Evolutionary conservation across 2,329 filamentous ascomycete species (phyloP).

Genomic region (Pseudogymnoascus destructans): DNA sequence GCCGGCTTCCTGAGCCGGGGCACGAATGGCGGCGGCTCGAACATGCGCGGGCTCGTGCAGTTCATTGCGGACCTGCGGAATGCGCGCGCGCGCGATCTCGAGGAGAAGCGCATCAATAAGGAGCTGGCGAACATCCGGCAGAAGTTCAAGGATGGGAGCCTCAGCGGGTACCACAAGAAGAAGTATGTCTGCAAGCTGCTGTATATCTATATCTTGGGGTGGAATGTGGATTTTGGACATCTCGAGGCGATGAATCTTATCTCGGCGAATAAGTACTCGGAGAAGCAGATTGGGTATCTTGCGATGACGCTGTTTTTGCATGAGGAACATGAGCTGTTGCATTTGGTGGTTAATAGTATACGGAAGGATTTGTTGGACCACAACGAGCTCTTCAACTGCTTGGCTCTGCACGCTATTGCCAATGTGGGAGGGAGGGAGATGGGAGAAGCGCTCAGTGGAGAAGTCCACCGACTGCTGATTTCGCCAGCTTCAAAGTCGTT

Average conservation of each 20-base stretch:
- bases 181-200: slow-evolving; percentile 98
- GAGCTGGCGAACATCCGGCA: slow-evolving; percentile 87
- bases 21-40: slow-evolving; percentile 45
- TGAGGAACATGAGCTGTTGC: slow-evolving; percentile 89
- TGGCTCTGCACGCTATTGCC: slow-evolving; percentile 92
- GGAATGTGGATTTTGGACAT: slow-evolving; percentile 98
- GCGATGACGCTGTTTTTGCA: slow-evolving; percentile 95
- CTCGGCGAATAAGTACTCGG: slow-evolving; percentile 91
- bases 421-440: slow-evolving; percentile 96
- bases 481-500: slow-evolving; percentile 95
- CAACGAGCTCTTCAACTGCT: slow-evolving; percentile 94
- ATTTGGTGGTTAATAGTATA: slow-evolving; percentile 96
- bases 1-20: slow-evolving; percentile 54
- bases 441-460: slow-evolving; percentile 81
- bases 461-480: slow-evolving; percentile 88
- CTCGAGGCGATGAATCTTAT: slow-evolving; percentile 97
- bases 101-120: slow-evolving; percentile 99
- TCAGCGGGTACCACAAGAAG: slow-evolving; percentile 98
- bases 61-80: slow-evolving; percentile 97
- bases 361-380: slow-evolving; percentile 88
- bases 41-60: slow-evolving; percentile 79
- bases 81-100: slow-evolving; percentile 82
- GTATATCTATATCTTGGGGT: slow-evolving; percentile 97
- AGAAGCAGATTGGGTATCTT: slow-evolving; percentile 98
- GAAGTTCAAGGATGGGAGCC: slow-evolving; percentile 51